phyloP scores from a whole-genome alignment of 2,329 filamentous ascomycete species.

The Plectosphaerella cucumerina region DNA sequence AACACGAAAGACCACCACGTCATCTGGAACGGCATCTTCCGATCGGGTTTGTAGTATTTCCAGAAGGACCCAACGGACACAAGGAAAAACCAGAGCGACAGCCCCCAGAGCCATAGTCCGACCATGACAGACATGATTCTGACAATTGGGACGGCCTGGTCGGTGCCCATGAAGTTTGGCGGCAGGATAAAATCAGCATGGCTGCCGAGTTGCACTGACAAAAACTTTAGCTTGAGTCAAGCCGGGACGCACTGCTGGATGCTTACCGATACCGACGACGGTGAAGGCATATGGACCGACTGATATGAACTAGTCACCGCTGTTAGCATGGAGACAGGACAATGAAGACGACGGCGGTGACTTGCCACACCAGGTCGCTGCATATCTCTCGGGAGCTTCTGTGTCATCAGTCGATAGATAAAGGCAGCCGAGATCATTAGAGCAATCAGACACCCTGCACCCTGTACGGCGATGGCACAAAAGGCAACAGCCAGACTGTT shows the following conservation, averaged over 20 bases:
- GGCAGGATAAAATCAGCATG: constrained; percentile 39
- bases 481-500: constrained; percentile 43
- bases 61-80: constrained; percentile 73
- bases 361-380: constrained; percentile 68
- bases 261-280: constrained; percentile 37
- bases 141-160: constrained; percentile 38
- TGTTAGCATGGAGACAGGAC: neutral
- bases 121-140: constrained; percentile 53
- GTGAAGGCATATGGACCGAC: constrained; percentile 69
- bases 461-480: constrained; percentile 46
- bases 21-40: constrained; percentile 72
- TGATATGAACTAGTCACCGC: constrained; percentile 59
- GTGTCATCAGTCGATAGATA: constrained; percentile 82
- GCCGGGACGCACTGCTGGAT: too few species aligned
- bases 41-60: constrained; percentile 54
- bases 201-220: constrained; percentile 38
- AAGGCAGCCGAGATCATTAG: constrained; percentile 84
- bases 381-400: constrained; percentile 73
- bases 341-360: neutral
- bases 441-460: constrained; percentile 51
- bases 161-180: constrained; percentile 32
- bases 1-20: constrained; percentile 84
- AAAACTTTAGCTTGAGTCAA: neutral
- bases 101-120: constrained; percentile 75
- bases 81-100: constrained; percentile 83